These are phyloP conservation scores for Zygnema circumcarinatum DNA, from an alignment of 139 green algal species.

Conservation along the genomic window DNA sequence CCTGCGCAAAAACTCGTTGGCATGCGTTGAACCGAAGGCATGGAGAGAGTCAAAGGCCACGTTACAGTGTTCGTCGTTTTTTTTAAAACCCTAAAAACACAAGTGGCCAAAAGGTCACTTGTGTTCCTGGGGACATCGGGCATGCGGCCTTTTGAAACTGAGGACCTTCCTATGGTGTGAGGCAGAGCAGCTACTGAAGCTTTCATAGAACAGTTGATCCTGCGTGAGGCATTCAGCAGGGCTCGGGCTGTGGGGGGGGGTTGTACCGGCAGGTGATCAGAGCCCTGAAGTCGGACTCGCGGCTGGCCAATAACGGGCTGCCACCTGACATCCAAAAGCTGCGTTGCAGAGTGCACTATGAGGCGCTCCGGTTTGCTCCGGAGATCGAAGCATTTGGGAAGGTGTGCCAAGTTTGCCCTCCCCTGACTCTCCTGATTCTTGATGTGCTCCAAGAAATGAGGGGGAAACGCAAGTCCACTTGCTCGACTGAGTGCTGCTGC, in stretches of 20 bases:
- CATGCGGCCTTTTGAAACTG: not conserved
- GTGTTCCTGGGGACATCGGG: not conserved
- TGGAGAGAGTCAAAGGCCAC: no score
- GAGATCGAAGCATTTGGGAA: constrained; percentile 47
- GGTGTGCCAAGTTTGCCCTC: constrained; percentile 31
- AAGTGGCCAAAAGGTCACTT: no score
- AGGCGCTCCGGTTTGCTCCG: constrained; percentile 44
- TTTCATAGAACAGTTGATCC: no score
- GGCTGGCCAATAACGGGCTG: constrained; percentile 48
- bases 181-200: not conserved
- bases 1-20: no score
- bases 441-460: no score
- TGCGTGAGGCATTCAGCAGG: no score
- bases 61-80: no score
- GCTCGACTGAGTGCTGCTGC: no score
- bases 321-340: constrained; percentile 56
- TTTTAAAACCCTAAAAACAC: no score
- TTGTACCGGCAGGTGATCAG: constrained; percentile 21
- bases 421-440: no score
- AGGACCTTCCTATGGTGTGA: not conserved
- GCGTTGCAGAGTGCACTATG: constrained; percentile 46
- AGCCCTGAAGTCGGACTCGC: constrained; percentile 33
- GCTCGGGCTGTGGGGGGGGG: not conserved
- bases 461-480: no score
- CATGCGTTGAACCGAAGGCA: no score